phyloP scores from a whole-genome alignment of 305 asterid species.

The Caryopteris hybrid region DNA sequence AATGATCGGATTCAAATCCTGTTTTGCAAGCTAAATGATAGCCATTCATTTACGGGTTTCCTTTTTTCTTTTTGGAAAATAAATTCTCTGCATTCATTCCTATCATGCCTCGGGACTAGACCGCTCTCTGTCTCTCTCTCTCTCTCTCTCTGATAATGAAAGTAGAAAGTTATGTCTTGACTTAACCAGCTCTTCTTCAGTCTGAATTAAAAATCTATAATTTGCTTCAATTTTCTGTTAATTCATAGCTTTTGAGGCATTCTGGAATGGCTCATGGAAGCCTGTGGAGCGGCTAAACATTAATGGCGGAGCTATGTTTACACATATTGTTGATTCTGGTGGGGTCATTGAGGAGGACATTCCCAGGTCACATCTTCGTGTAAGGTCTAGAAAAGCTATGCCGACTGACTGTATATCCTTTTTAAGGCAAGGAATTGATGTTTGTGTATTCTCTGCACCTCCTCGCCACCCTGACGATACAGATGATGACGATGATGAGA shows the following conservation, averaged over 20 bases:
- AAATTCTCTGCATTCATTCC: background rate
- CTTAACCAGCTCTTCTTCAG: background rate
- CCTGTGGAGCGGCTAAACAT: constrained; percentile 64
- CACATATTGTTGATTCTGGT: constrained; percentile 41
- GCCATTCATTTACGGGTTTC: background rate
- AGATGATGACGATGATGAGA: constrained; percentile 24
- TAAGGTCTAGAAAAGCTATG: constrained; percentile 70
- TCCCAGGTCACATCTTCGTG: constrained; percentile 61
- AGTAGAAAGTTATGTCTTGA: background rate
- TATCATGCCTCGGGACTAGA: background rate
- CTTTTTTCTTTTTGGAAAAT: background rate
- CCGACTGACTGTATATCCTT: constrained; percentile 65
- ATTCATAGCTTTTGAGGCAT: constrained; percentile 83
- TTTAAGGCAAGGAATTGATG: constrained; percentile 79
- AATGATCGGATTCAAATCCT: background rate
- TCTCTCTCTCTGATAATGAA: background rate
- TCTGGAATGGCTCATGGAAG: constrained; percentile 62
- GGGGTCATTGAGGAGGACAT: constrained; percentile 45
- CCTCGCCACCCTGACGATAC: constrained; percentile 31
- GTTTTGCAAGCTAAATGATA: background rate
- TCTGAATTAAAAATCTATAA: constrained; percentile 3
- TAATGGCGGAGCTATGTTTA: constrained; percentile 39
- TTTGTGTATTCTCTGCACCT: constrained; percentile 47
- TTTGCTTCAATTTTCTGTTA: constrained; percentile 8
- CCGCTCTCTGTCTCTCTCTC: too few species aligned